Evolutionary conservation across 2,329 filamentous ascomycete genomes (phyloP).

Genomic region (Ascochyta clinopodiicola): DNA sequence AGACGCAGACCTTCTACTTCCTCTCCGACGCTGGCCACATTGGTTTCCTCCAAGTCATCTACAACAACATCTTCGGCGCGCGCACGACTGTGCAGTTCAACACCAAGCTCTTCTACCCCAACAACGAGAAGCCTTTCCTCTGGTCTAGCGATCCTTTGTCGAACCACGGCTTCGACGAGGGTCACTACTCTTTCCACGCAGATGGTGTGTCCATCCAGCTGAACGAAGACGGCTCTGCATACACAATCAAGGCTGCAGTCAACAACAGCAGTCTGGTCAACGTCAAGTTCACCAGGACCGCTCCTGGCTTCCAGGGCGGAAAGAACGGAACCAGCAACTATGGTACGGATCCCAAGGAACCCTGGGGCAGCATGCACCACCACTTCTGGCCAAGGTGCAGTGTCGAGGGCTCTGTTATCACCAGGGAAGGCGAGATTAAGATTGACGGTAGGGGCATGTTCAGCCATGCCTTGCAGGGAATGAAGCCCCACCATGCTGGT

Average conservation of each 20-base stretch:
- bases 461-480: constrained; percentile 88
- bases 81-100: constrained; percentile 93
- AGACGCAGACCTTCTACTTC: constrained; percentile 95
- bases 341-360: constrained; percentile 82
- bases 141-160: constrained; percentile 84
- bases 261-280: constrained; percentile 85
- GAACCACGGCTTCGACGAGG: constrained; percentile 83
- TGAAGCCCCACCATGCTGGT: constrained; percentile 98
- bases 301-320: constrained; percentile 85
- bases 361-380: constrained; percentile 93
- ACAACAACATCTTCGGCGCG: constrained; percentile 93
- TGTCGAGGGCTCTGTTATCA: constrained; percentile 83
- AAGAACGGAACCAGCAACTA: constrained; percentile 83
- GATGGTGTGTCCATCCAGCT: constrained; percentile 85
- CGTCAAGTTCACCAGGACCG: constrained; percentile 75
- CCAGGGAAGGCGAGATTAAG: constrained; percentile 79
- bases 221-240: constrained; percentile 80
- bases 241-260: constrained; percentile 88
- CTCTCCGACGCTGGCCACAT: constrained; percentile 78
- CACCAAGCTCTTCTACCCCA: constrained; percentile 85
- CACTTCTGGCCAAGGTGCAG: constrained; percentile 91
- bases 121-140: constrained; percentile 73
- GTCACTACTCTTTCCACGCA: constrained; percentile 83
- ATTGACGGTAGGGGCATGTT: constrained; percentile 82
- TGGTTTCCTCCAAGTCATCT: constrained; percentile 88